Percentiles rank a stretch among this genome's conserved stretches.
These are phyloP conservation scores for Nepenthes alata DNA, from an alignment of 179 eudicot species.

Conservation along the genomic window DNA sequence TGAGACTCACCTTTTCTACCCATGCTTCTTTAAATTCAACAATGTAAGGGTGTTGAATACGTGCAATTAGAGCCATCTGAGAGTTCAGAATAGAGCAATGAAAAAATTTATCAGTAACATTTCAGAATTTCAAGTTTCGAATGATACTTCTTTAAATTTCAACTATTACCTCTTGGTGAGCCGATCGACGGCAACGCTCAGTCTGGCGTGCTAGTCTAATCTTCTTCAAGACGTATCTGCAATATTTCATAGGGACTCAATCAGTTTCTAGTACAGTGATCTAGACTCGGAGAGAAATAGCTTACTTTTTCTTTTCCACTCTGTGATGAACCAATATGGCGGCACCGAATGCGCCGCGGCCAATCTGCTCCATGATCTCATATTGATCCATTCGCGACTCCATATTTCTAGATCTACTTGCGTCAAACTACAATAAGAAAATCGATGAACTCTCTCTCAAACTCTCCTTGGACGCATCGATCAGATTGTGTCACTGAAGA, in stretches of 20 bases:
- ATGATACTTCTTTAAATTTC: no score
- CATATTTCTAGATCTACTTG: slow-evolving; percentile 21
- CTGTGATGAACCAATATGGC: slow-evolving; percentile 94
- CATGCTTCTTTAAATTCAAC: slow-evolving; percentile 97
- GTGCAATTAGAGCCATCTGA: slow-evolving; percentile 88
- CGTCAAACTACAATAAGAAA: neutral
- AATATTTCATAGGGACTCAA: neutral
- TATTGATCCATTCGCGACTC: slow-evolving; percentile 95
- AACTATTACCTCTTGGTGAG: slow-evolving; percentile 76
- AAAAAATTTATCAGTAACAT: neutral
- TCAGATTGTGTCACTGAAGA: no score
- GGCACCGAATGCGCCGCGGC: slow-evolving; percentile 96
- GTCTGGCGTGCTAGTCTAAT: slow-evolving; percentile 96
- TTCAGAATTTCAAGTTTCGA: no score
- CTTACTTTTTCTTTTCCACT: slow-evolving; percentile 68
- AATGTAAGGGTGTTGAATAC: slow-evolving; percentile 84
- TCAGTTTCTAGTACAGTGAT: neutral
- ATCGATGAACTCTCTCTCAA: no score
- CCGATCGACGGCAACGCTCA: slow-evolving; percentile 93
- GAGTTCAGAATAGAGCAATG: neutral
- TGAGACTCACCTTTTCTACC: slow-evolving; percentile 78
- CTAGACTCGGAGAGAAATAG: neutral
- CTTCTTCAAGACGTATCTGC: slow-evolving; percentile 91
- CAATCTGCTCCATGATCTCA: slow-evolving; percentile 98
- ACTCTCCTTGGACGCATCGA: no score